Percentiles rank a stretch among this genome's conserved stretches.
These are phyloP conservation scores for Globisporangium alternatum DNA, from an alignment of 352 stramenopile species.

Conservation along the genomic window DNA sequence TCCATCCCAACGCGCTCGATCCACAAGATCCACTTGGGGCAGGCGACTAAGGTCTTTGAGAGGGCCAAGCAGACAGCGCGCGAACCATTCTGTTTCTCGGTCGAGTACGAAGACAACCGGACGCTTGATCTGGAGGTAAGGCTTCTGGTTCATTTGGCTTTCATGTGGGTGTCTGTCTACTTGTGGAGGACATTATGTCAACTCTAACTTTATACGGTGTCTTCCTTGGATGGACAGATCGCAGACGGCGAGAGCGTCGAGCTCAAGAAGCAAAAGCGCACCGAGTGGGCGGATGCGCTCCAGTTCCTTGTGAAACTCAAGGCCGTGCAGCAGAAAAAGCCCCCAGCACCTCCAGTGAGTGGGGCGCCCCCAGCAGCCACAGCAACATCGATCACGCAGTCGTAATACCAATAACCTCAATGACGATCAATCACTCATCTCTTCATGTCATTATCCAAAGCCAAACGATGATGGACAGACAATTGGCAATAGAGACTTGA, in stretches of 20 bases:
- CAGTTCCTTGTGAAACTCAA: slow-evolving; percentile 76
- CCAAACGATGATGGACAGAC: not conserved
- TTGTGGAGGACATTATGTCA: not conserved
- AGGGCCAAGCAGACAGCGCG: slow-evolving; percentile 45
- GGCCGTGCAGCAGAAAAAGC: slow-evolving; percentile 28
- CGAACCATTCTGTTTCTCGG: slow-evolving; percentile 66
- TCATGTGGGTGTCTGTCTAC: not conserved
- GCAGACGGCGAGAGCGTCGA: slow-evolving; percentile 59
- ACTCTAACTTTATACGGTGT: not conserved
- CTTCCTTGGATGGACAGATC: slow-evolving; percentile 32
- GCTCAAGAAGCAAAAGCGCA: slow-evolving; percentile 56
- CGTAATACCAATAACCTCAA: not conserved
- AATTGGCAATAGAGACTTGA: not conserved
- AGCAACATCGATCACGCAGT: not conserved
- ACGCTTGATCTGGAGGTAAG: slow-evolving; percentile 72
- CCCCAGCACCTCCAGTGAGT: not conserved
- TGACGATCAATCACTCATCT: not conserved
- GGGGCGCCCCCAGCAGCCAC: not conserved
- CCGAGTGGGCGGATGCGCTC: slow-evolving; percentile 66
- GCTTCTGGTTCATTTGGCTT: not conserved
- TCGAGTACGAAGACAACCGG: slow-evolving; percentile 72
- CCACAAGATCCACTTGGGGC: slow-evolving; percentile 35
- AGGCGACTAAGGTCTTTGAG: slow-evolving; percentile 63
- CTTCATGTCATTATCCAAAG: not conserved
- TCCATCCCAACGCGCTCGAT: slow-evolving; percentile 60